Evolutionary conservation across 2,329 filamentous ascomycete species (phyloP).

Genomic region (Albophoma yamanashiensis): DNA sequence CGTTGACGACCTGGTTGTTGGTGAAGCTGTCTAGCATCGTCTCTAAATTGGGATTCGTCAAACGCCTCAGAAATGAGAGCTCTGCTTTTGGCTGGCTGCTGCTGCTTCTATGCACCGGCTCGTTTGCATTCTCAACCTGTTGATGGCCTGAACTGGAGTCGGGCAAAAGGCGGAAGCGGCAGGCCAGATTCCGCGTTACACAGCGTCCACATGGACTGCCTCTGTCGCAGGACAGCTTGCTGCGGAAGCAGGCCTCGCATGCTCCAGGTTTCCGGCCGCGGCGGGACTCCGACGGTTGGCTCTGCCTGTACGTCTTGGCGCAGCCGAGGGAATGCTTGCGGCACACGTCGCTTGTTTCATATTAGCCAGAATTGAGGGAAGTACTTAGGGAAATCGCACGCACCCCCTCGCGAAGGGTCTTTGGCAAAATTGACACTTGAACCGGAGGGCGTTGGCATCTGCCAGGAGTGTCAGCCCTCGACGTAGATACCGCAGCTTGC

Average conservation of each 20-base stretch:
- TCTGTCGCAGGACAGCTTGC: slow-evolving; percentile 17
- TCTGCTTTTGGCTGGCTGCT: neutral
- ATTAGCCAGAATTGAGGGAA: neutral
- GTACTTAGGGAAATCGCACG: neutral
- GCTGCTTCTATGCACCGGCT: neutral
- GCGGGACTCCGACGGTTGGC: slow-evolving; percentile 9
- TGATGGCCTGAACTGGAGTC: too few relatives aligned
- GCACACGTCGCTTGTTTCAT: neutral
- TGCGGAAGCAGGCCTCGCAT: slow-evolving; percentile 17
- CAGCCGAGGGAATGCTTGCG: slow-evolving; percentile 1
- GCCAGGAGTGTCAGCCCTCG: neutral
- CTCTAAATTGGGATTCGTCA: slow-evolving; percentile 3
- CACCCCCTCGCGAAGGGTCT: neutral
- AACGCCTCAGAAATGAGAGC: neutral
- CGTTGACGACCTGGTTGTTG: slow-evolving; percentile 1
- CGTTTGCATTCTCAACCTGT: neutral
- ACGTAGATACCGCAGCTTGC: too few relatives aligned
- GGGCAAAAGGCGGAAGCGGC: neutral
- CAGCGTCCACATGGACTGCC: slow-evolving; percentile 14
- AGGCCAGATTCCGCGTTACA: slow-evolving; percentile 6
- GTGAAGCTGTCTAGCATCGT: slow-evolving; percentile 3
- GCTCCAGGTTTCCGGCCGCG: slow-evolving; percentile 16
- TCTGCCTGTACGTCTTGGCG: slow-evolving; percentile 4
- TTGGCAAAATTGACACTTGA: slow-evolving; percentile 1
- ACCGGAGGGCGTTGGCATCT: neutral